These are phyloP conservation scores for Hanseniaspora taiwanica DNA, from an alignment of 805 yeast species.

Conservation along the genomic window DNA sequence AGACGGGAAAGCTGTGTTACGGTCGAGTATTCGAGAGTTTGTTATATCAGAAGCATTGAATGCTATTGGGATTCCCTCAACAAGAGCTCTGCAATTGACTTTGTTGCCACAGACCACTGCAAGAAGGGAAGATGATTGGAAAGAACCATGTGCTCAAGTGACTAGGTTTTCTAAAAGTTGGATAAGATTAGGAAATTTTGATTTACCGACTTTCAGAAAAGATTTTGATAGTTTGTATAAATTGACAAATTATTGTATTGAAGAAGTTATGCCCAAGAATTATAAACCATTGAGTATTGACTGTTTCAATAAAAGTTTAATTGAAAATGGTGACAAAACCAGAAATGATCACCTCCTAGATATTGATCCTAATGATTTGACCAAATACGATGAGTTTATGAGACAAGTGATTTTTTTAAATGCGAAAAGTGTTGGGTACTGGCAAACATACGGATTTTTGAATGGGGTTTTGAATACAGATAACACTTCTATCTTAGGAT, in stretches of 20 bases:
- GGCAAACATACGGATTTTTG: constrained; percentile 87
- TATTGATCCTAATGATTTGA: constrained; percentile 23
- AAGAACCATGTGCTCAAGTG: constrained; percentile 74
- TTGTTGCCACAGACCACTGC: constrained; percentile 67
- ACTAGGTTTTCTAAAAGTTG: constrained; percentile 74
- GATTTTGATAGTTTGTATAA: constrained; percentile 48
- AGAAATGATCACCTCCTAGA: constrained; percentile 11
- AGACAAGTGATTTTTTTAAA: constrained; percentile 59
- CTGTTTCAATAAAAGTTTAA: constrained; percentile 1
- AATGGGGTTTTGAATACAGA: constrained; percentile 94
- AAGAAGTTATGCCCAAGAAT: constrained; percentile 38
- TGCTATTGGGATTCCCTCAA: constrained; percentile 74
- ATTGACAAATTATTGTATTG: constrained; percentile 61
- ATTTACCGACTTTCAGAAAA: constrained; percentile 60
- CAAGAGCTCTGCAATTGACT: constrained; percentile 69
- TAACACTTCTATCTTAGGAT: constrained; percentile 79
- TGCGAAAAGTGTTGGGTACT: constrained; percentile 63
- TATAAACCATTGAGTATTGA: not conserved
- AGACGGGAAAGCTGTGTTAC: constrained; percentile 85
- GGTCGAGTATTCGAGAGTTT: constrained; percentile 83
- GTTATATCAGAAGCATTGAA: constrained; percentile 70
- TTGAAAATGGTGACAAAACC: constrained; percentile 13
- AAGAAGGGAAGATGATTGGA: constrained; percentile 44
- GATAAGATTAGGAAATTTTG: constrained; percentile 84
- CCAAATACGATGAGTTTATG: constrained; percentile 59